Base-by-base conservation (phyloP, 768 basidiomycete genomes). In the Candolleomyces efflorescens region DNA sequence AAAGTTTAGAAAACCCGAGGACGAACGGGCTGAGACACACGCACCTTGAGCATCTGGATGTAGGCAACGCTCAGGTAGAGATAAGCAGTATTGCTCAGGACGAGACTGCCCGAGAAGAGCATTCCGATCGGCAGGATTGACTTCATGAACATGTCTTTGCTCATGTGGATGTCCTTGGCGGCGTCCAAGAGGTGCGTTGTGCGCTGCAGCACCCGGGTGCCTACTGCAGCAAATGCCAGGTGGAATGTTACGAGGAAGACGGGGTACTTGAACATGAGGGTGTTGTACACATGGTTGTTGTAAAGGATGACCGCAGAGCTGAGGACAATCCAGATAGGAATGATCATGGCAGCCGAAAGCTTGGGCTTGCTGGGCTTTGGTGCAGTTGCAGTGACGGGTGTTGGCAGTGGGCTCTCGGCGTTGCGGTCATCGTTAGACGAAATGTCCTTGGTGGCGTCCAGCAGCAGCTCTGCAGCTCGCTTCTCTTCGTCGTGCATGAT, bases 21-120 rank as follows among this genome's bases (percentile, higher is more conserved):
- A 7, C 27, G n/a, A 5, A 12, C 9, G 51, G 39, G 7, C 18
- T 39, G 51, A 53, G 17, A 17, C 24, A 11, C 3, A 63, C 76
- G 36, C 39, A 87, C 89, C 83, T 94, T 94, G 69, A 95, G 85
- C 92, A 98, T 93, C 72, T 98, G 96, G 64, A 98, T 98, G 73
- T 96, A 98, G 0, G 92, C 85, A 11, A 96, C 92, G 63, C 86
- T 89, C 62, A 98, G 84, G 65, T 92, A 87, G 20, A 97, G 85
- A 71, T 95, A 96, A 2, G 94, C 94, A 1, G 89, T 90, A 73
- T 98, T 98, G 74, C 86, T 89, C 58, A 95, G 79, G 65, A 98
- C 78, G 55, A 98, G 83, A 59, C 90, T 93, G 23, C 88, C 96
- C 37, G 89, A 92, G 81, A 98, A 98, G 56, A 98, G 84, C 23